Evolutionary conservation across 179 eudicot genomes (phyloP), one percentile per base, ranked within the genome.

Genomic region (Amaranthus tricolor): DNA sequence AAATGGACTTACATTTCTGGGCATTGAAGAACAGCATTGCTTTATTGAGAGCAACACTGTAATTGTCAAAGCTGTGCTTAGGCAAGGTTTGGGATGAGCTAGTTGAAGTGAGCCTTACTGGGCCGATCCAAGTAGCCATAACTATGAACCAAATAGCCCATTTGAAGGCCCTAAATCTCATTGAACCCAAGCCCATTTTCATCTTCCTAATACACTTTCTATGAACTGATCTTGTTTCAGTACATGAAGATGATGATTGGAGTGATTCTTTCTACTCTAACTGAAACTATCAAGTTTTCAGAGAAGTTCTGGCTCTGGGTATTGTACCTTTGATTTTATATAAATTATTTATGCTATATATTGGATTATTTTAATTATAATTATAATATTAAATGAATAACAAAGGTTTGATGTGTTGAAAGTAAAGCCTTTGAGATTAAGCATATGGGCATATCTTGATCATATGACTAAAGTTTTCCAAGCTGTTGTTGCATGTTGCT

Each of bases 21-120:
- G 84, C 86, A 66, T 84, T 78, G 86, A 84, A 81, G 82, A 84
- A 84, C 47, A 68, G 21, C 20, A 83, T 75, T 21, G 84, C 82
- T 77, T 80, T 84, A 9, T 68, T 72, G 14, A 80, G 70, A 58
- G 86, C 84, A 66, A 64, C 21, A 54, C 73, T 45, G 17, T 81
- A 81, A 60, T 16, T 73, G 31, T 80, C 86, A 21, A 64, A 31
- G 40, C 6, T 73, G 24, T 70, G 40, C 70, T 6, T 60, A 24
- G 78, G 70, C 66, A 76, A 6, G 20, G 20, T 74, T 44, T 61
- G 66, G 24, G 40, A 31, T 2, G 67, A 63, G 5, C 44, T 62
- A 21, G 17, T 62, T 7, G 66, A 40, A 24, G 4, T 44, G 63
- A 56, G 20, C 40, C 17, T 53, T 50, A 13, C 20, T 19, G 50